Percentiles rank a stretch among this genome's conserved stretches.
Conservation (phyloP, 306 rosid genomes). For the Trichosanthes cucumerina region DNA sequence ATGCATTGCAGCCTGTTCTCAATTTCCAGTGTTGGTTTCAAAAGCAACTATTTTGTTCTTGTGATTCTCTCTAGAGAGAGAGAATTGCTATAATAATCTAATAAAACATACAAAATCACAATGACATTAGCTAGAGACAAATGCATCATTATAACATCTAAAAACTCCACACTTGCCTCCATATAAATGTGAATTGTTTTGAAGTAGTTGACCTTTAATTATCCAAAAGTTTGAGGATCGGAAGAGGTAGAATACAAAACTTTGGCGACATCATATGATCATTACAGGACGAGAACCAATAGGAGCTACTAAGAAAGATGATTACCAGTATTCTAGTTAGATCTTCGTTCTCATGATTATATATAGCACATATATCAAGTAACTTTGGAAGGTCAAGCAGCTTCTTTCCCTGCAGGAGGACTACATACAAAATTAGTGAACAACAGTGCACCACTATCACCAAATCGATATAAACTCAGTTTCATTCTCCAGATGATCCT, state of each 20-base stretch:
- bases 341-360: constrained; percentile 77
- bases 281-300: background rate
- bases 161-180: background rate
- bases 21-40: background rate
- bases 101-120: background rate
- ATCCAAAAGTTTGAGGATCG: background rate
- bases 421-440: constrained; percentile 70
- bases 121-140: background rate
- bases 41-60: background rate
- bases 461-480: background rate
- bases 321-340: constrained; percentile 67
- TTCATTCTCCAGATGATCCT: background rate
- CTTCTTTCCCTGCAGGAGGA: constrained; percentile 88
- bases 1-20: background rate
- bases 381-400: constrained; percentile 84
- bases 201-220: background rate
- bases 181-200: background rate
- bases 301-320: constrained; percentile 7
- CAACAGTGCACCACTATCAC: constrained; percentile 20
- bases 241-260: background rate
- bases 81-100: background rate
- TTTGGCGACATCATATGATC: background rate
- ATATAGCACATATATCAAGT: constrained; percentile 88
- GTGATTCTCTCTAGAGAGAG: background rate
- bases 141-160: background rate